Percentiles rank a stretch among this genome's conserved stretches.
Conservation (phyloP, 805 yeast species). For the Lachancea nothofagi region DNA sequence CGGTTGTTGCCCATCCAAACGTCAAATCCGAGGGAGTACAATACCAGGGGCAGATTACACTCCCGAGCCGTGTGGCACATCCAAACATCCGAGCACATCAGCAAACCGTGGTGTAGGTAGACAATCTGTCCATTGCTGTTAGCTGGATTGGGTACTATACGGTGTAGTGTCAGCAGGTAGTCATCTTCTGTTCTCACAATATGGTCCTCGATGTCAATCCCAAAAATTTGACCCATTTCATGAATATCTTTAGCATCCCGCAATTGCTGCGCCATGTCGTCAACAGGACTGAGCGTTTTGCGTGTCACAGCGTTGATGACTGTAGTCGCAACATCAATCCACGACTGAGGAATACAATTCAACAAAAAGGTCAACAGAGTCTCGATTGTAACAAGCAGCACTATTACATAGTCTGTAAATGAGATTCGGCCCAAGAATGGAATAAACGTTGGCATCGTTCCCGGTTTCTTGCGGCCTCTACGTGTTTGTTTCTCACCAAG, state of each 20-base stretch:
- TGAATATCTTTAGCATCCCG: conserved; percentile 45
- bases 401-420: conserved; percentile 45
- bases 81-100: conserved; percentile 88
- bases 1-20: conserved; percentile 93
- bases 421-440: conserved; percentile 46
- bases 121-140: conserved; percentile 45
- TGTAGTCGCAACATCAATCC: conserved; percentile 36
- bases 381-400: conserved; percentile 47
- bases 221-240: conserved; percentile 62
- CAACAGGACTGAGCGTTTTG: conserved; percentile 12
- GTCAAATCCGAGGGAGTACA: conserved; percentile 81
- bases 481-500: background rate
- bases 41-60: conserved; percentile 63
- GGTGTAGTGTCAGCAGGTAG: conserved; percentile 68
- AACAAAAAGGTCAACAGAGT: conserved; percentile 42
- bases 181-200: conserved; percentile 73
- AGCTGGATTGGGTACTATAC: conserved; percentile 43
- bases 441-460: conserved; percentile 14
- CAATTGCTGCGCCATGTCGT: conserved; percentile 17
- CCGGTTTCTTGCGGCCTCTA: background rate
- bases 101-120: conserved; percentile 85
- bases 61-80: conserved; percentile 42
- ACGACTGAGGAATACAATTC: conserved; percentile 39
- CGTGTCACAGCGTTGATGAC: conserved; percentile 17
- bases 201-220: conserved; percentile 69